Evolutionary conservation across 1,284 basidiomycete genomes (phyloP), one percentile per base, ranked within the genome.

Genomic region (Anthracocystis panici-leucophaei): DNA sequence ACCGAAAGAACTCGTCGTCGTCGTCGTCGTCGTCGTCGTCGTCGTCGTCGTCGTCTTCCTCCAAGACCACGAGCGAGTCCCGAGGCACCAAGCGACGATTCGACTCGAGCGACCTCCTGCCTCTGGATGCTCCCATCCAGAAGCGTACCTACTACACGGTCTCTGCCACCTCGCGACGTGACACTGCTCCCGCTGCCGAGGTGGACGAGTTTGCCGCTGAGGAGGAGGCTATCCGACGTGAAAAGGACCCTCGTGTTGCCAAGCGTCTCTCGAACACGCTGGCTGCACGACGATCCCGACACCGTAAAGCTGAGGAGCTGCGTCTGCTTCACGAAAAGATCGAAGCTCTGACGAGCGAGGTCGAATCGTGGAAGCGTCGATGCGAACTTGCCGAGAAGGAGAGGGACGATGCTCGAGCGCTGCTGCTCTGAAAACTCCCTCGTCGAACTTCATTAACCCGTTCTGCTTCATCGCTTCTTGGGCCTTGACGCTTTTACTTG

Each of bases 181-280:
- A 75, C 69, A 78, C 71, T 29, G 46, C 48, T 16, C 51, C 48
- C 35, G 42, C 53, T 9, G 40, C 65, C 33, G 67, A 73, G 33
- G 48, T 53, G 18, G 73, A 75, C 50, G 59, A 64, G 58, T 73
- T 72, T 48, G 61, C 71, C 35, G 73, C 58, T 21, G 77, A 73
- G 48, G 72, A 72, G 61, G 70, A 68, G 11, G 77, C 75, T 11
- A 75, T 71, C 50, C 71, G 70, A 46, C 71, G 70, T 44, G 78
- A 78, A 29, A 70, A 76, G 67, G 81, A 82, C 49, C 74, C 83
- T 29, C 76, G 78, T 40, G 69, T 75, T 25, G 78, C 81, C 55
- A 85, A 85, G 78, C 81, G 83, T 50, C 75, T 84, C n/a, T 75
- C 68, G 54, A 85, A 85, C 79, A 85, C 83, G 41, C 68, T 85